Evolutionary conservation across 2,329 filamentous ascomycete genomes (phyloP), one percentile per base, ranked within the genome.

Genomic region (Colletotrichum noveboracense): DNA sequence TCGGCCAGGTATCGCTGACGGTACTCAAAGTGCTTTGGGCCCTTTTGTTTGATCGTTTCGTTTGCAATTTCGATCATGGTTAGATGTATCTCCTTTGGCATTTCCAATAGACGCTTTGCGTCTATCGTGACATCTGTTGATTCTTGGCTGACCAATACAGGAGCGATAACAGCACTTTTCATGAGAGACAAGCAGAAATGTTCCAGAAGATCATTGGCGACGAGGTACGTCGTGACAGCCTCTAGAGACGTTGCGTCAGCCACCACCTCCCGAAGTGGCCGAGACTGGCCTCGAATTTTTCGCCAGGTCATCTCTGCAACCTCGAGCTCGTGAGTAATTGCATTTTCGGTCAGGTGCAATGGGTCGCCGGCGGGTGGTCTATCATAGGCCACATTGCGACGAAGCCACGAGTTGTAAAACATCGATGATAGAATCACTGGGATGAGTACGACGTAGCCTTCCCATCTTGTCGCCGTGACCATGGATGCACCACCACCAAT

Each of bases 391-490:
- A 90, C 83, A 26, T 84, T 81, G 6, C 79, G 80, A 3, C 88
- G 81, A 87, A 88, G 90, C 80, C 88, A 86, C n/a, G 84, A 80
- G 66, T 90, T 90, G 78, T 86, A 87, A 9, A 86, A 80, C 3
- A 88, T 82, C 2, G 87, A 84, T 0, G 85, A 82, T 5, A 87
- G 71, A 10, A 91, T 88, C 76, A 89, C 89, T 0, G 89, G 89
- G 4, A 87, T 82, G 6, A 91, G 80, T 0, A 90, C 83, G 0
- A 89, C 82, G 65, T 91, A 91, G 3, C 87, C 89, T 85, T 86
- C 88, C 89, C 89, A 91, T 32, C 81, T 78, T 5, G 86, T 87
- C 0, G 88, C 86, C 0, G 88, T 90, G 4, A 90, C 79, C 82
- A 91, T 84, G 0, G 88, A 89, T 3, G 85, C 89, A 1, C 85